These are phyloP conservation scores for Microbotryomycetes sp. DNA, from an alignment of 1,284 basidiomycete species.

Conservation along the genomic window DNA sequence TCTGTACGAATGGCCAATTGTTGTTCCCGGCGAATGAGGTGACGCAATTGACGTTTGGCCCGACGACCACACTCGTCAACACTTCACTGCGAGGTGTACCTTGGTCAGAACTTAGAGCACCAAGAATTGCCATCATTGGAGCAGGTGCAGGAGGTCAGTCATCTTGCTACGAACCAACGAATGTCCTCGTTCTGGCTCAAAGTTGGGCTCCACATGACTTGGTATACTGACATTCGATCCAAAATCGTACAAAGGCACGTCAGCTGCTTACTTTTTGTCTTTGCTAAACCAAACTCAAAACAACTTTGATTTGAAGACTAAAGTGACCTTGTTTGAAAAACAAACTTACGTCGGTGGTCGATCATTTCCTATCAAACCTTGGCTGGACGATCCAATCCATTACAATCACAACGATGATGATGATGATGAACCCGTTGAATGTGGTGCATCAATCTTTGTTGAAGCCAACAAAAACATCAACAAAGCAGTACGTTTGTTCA, in stretches of 20 bases:
- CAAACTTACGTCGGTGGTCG: constrained; percentile 32
- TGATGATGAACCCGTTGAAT: constrained; percentile 54
- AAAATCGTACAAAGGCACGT: constrained; percentile 18
- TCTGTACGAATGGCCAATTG: too few relatives aligned
- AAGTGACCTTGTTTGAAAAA: constrained; percentile 34
- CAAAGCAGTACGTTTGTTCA: constrained; percentile 66
- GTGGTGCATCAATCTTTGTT: constrained; percentile 87
- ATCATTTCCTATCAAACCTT: constrained; percentile 32
- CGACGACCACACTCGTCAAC: neutral
- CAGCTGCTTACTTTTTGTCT: constrained; percentile 31
- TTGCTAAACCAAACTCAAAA: constrained; percentile 17
- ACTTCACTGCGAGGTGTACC: neutral
- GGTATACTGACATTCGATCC: neutral
- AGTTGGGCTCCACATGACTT: too few relatives aligned
- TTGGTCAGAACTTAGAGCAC: constrained; percentile 2
- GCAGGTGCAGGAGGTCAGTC: constrained; percentile 29
- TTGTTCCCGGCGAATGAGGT: neutral
- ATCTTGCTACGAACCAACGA: neutral
- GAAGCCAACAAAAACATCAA: constrained; percentile 34
- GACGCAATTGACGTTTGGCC: neutral
- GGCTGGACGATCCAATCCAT: constrained; percentile 19
- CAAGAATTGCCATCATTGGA: constrained; percentile 31
- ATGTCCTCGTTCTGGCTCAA: too few relatives aligned
- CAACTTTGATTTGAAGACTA: constrained; percentile 8
- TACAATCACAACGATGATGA: constrained; percentile 1